Evolutionary conservation across 2,329 filamentous ascomycete genomes (phyloP).

Genomic region (Penicillium verrucosum): DNA sequence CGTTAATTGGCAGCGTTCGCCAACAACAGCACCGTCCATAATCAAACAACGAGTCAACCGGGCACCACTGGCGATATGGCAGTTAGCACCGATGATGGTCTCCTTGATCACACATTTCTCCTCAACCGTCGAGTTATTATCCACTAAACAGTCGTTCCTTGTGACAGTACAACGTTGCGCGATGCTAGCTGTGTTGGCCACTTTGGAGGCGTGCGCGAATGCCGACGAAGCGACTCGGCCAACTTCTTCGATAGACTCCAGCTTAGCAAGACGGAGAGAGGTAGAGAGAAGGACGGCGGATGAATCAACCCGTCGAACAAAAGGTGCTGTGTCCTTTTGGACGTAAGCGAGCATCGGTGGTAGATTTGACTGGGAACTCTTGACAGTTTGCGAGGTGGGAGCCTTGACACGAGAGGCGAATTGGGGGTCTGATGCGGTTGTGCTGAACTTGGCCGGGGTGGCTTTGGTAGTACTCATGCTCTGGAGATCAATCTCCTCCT

Average conservation of each 20-base stretch:
- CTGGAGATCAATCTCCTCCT: slow-evolving; percentile 55
- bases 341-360: slow-evolving; percentile 74
- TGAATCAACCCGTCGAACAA: slow-evolving; percentile 86
- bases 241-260: slow-evolving; percentile 63
- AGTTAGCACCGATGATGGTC: slow-evolving; percentile 80
- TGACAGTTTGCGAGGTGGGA: slow-evolving; percentile 11
- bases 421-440: slow-evolving; percentile 11
- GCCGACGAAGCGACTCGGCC: slow-evolving; percentile 60
- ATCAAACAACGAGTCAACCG: slow-evolving; percentile 82
- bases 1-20: slow-evolving; percentile 77
- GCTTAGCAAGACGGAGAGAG: slow-evolving; percentile 81
- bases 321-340: slow-evolving; percentile 57
- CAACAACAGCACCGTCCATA: slow-evolving; percentile 88
- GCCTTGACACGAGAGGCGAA: slow-evolving; percentile 32
- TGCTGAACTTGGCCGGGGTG: slow-evolving; percentile 17
- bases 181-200: slow-evolving; percentile 79
- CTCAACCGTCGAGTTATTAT: slow-evolving; percentile 82
- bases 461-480: slow-evolving; percentile 53
- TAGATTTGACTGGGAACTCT: slow-evolving; percentile 5
- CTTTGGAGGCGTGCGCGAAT: slow-evolving; percentile 73
- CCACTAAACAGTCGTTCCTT: slow-evolving; percentile 75
- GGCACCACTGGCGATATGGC: slow-evolving; percentile 80
- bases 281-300: slow-evolving; percentile 75
- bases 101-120: slow-evolving; percentile 92
- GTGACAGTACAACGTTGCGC: slow-evolving; percentile 79